Base-by-base conservation (phyloP, 805 yeast genomes). In the Zygotorulaspora chibaensis region DNA sequence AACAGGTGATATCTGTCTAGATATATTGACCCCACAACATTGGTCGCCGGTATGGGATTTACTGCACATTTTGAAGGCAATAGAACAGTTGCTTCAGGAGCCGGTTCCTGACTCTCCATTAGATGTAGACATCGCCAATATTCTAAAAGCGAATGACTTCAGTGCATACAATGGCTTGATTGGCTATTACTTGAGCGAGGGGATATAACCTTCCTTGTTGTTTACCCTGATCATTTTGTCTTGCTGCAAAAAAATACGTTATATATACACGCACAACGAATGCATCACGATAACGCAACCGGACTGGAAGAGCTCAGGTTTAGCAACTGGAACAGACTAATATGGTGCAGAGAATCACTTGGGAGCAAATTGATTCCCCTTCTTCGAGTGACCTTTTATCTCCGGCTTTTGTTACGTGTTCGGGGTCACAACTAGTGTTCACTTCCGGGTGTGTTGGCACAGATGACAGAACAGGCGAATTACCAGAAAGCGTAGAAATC, bases 31-130 rank as follows among this genome's bases (percentile, higher is more conserved):
- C 45, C 59, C 52, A 2, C 51, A 55, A 36, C 70, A 70, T 48
- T 84, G 90, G 90, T 75, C 86, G 0, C 90, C 91, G 0, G 87
- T 86, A 1, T 84, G 88, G 86, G 76, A 80, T 43, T 57, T 84
- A 37, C 63, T 74, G 38, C 69, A 79, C 45, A 68, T 79, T 5
- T 66, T 82, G 38, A 71, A 75, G 13, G 87, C 87, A 1, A 73
- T 84, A 2, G 57, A 80, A 27, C 66, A 77, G 59, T 68, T 84
- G 12, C 56, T 84, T 8, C 76, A 74, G 35, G 77, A 79, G 40
- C 89, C 89, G 0, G 88, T 81, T 57, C 84, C 87, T 0, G 79
- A 80, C 49, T 79, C 85, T 34, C 91, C 91, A 0, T 63, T 84
- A 41, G 82, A 84, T 56, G 70, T 84, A 12, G 90, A 84, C 58